phyloP scores from a whole-genome alignment of 2,329 filamentous ascomycete genomes.

The Diaporthe batatas region DNA sequence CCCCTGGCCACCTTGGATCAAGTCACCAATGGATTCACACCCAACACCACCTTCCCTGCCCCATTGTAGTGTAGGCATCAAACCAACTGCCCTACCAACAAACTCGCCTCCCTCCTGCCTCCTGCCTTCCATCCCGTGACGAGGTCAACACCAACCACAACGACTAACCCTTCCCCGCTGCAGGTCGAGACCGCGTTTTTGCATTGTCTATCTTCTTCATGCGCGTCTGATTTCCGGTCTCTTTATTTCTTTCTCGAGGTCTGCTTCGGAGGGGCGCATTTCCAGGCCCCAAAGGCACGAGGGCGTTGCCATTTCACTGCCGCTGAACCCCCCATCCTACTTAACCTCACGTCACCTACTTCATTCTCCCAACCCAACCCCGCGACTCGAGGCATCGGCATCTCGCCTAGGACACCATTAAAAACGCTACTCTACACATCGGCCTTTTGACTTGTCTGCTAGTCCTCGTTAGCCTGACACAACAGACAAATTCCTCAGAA shows the following conservation, averaged over 20 bases:
- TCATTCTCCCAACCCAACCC: constrained; percentile 2
- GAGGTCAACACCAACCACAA: constrained; percentile 24
- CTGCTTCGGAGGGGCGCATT: constrained; percentile 18
- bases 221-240: not conserved
- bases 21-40: constrained; percentile 16
- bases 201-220: constrained; percentile 23
- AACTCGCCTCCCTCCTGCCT: constrained; percentile 13
- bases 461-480: constrained; percentile 28
- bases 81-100: constrained; percentile 28
- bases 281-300: not conserved
- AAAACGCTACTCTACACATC: not conserved
- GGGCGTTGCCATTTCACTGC: constrained; percentile 4
- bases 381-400: constrained; percentile 16
- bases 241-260: constrained; percentile 4
- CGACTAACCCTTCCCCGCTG: not conserved
- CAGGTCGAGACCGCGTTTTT: constrained; percentile 23
- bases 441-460: not conserved
- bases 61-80: constrained; percentile 28
- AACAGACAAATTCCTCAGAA: constrained; percentile 7
- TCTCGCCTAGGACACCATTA: not conserved
- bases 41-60: constrained; percentile 20
- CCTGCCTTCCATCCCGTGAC: constrained; percentile 3
- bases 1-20: constrained; percentile 8
- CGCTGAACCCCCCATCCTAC: constrained; percentile 1
- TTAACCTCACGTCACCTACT: constrained; percentile 30